Conservation (phyloP, 2,329 filamentous ascomycete genomes). For the Colletotrichum tropicicola region DNA sequence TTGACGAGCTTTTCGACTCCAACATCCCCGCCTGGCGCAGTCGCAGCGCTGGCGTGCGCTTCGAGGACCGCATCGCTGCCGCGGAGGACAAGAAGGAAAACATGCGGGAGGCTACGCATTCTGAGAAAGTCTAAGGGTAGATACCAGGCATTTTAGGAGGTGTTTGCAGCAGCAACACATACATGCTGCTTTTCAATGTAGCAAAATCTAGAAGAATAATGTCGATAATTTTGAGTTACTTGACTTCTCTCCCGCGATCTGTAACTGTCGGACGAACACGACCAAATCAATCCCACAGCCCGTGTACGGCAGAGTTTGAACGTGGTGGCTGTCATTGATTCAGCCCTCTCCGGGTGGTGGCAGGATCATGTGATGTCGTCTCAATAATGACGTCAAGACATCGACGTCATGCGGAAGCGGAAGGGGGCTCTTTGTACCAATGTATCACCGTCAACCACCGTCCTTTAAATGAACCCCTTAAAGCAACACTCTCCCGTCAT, state of each 20-base stretch:
- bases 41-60: not conserved
- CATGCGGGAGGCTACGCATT: not conserved
- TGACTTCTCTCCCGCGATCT: not conserved
- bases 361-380: constrained; percentile 17
- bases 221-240: not conserved
- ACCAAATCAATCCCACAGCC: not conserved
- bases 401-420: constrained; percentile 28
- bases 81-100: constrained; percentile 4
- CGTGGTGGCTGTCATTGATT: not conserved
- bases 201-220: not conserved
- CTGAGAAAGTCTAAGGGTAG: not conserved
- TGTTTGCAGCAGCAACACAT: not conserved
- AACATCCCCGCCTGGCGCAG: constrained; percentile 23
- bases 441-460: constrained; percentile 2
- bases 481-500: too few relatives aligned
- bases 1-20: constrained; percentile 31
- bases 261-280: not conserved
- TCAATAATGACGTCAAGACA: constrained; percentile 17
- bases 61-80: constrained; percentile 16
- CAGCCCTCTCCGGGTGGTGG: not conserved
- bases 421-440: not conserved
- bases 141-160: not conserved
- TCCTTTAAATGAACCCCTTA: constrained; percentile 6
- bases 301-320: not conserved
- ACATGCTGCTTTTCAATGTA: not conserved